Evolutionary conservation across 2,329 filamentous ascomycete genomes (phyloP), one percentile per base, ranked within the genome.

Genomic region (Aspergillus phoenicis): DNA sequence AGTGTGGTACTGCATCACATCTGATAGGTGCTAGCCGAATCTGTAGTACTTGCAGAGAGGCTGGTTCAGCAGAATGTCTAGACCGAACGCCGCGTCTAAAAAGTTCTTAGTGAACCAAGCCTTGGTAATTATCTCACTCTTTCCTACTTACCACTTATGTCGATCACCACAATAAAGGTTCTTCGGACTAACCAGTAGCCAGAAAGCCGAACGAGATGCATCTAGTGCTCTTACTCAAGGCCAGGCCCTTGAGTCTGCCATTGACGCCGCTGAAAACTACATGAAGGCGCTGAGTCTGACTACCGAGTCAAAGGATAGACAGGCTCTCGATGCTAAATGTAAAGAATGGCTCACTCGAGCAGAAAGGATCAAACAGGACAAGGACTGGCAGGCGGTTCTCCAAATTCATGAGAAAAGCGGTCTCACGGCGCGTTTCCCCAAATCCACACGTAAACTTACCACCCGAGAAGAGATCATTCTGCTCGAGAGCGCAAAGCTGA

Each of bases 181-280:
- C 13, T 54, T 45, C 13, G 6, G 24, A 64, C 73, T 77, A 65
- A 76, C 65, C 38, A 52, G 53, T 61, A 48, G 17, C 52, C 73
- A 87, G 85, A 82, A 80, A 75, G 81, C 80, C 64, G 85, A 87
- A 74, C 78, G 76, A 61, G 78, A 78, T 69, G 78, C 89, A 68
- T 75, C 80, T 62, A 72, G 75, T 62, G 80, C 85, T 39, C 72
- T 74, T 24, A 84, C 82, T 52, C 83, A 85, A 66, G 78, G 84
- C 66, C 87, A 88, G 67, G 92, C 91, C 47, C 82, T 97, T 58
- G 81, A 87, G 55, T 85, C 91, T 73, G 89, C 91, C 53, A 91
- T 97, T 71, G 81, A 84, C 65, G 91, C 90, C 4, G 90, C 88
- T 22, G 92, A 97, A 73, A 80, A 90, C 54, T 93, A 95, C 68